Base-by-base conservation (phyloP, 768 basidiomycete species). In the Chlorophyllum brunneum region DNA sequence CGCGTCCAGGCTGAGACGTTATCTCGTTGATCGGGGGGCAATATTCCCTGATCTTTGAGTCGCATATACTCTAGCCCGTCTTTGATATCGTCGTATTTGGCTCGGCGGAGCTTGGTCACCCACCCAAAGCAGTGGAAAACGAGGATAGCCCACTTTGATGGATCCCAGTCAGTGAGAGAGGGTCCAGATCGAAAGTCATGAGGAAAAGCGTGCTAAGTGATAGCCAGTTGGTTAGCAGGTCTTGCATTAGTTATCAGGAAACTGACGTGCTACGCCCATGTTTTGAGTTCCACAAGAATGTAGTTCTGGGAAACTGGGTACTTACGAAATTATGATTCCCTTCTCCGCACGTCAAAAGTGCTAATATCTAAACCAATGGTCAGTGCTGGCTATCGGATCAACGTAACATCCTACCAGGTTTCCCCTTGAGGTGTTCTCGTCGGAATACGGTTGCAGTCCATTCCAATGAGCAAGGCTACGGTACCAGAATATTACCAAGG, bases 401-500 rank as follows among this genome's bases (percentile, higher is more conserved):
- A 9, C 20, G n/a, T 20, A 7, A 18, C 10, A 30, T 59, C 80
- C 55, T 57, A 90, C 88, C 26, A 88, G 62, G 61, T 83, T 90
- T 10, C 87, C 85, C 59, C 82, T 69, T 1, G 89, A 90, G 2
- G 86, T 86, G 58, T 91, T 79, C 58, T 91, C 89, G 58, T 88
- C 86, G 2, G 86, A 83, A 61, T 88, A 91, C 0, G 84, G 86
- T 58, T 91, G 88, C 16, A 89, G 61, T 7, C 90, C 90, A 13
- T 88, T 78, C 85, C 85, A 90, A 55, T 92, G 90, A 3, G 89
- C 88, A 5, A 92, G 65, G 1, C 85, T 86, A n/a, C n/a, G 43
- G 4, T 31, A 22, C 30, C 15, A 40, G 13, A 36, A 11, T n/a
- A 31, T 9, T 34, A 34, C 45, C 2, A 18, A 16, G 11, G 29